phyloP scores from a whole-genome alignment of 257 asterid genomes.

The Fraxinus americana region DNA sequence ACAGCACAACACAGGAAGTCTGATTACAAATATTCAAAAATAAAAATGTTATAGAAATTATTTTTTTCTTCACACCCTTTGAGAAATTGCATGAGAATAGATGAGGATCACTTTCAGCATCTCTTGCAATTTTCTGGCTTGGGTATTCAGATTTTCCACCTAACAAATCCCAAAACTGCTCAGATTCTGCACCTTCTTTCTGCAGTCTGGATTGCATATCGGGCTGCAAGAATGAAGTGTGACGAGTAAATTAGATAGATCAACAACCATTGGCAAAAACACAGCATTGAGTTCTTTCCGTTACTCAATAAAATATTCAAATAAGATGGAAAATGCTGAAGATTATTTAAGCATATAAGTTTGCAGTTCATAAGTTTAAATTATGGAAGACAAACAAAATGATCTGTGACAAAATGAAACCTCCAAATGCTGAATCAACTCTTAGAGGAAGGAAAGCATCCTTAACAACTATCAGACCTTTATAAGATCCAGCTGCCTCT shows the following conservation, averaged over 20 bases:
- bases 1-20: conserved; percentile 12
- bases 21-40: background rate
- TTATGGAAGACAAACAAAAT: background rate
- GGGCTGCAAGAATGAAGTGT: conserved; percentile 53
- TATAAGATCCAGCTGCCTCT: conserved; percentile 68
- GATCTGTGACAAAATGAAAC: conserved; percentile 19
- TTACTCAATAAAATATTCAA: conserved; percentile 18
- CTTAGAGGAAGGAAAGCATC: conserved; percentile 10
- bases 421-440: conserved; percentile 8
- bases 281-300: conserved; percentile 6
- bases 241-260: conserved; percentile 19
- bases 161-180: conserved; percentile 69
- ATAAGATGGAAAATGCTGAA: conserved; percentile 6
- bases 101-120: conserved; percentile 67
- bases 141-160: conserved; percentile 70
- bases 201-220: conserved; percentile 61
- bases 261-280: conserved; percentile 4
- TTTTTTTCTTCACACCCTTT: conserved; percentile 43
- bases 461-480: conserved; percentile 48
- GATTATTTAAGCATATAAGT: conserved; percentile 9
- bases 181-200: conserved; percentile 85
- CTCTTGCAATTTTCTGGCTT: conserved; percentile 56
- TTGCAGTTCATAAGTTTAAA: conserved; percentile 7
- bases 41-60: background rate
- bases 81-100: conserved; percentile 55